These are phyloP conservation scores for Ascomycota sp. DNA, from an alignment of 2,329 filamentous ascomycete genomes.

Conservation along the genomic window DNA sequence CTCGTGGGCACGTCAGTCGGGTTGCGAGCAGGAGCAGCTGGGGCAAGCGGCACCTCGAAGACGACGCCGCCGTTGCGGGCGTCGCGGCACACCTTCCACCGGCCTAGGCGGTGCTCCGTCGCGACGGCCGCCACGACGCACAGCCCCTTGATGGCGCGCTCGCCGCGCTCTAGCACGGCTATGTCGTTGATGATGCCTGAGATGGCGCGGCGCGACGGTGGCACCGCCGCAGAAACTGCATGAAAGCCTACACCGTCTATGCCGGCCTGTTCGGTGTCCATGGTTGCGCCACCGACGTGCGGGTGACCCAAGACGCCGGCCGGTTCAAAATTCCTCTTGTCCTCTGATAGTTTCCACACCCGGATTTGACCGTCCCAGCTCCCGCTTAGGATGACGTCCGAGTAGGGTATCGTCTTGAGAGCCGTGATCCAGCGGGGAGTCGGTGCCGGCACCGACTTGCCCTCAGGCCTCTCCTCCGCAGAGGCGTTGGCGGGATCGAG, in stretches of 20 bases:
- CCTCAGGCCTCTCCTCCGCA: constrained; percentile 43
- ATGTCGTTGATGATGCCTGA: constrained; percentile 76
- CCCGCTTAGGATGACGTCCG: constrained; percentile 70
- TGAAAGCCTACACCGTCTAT: too few relatives aligned
- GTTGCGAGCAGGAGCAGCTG: constrained; percentile 6
- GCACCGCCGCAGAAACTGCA: neutral
- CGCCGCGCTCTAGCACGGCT: constrained; percentile 64
- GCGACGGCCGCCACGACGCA: constrained; percentile 72
- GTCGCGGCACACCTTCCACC: constrained; percentile 44
- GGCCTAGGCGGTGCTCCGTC: constrained; percentile 64
- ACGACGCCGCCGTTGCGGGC: constrained; percentile 70
- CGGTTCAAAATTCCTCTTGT: constrained; percentile 56
- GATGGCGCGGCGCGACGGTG: constrained; percentile 14
- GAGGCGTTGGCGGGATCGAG: constrained; percentile 46
- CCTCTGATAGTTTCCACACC: constrained; percentile 64
- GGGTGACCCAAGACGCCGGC: constrained; percentile 38
- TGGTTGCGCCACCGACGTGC: too few relatives aligned
- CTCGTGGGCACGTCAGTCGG: constrained; percentile 10
- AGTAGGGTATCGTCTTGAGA: constrained; percentile 65
- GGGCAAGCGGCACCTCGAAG: constrained; percentile 48
- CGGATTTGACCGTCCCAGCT: constrained; percentile 79
- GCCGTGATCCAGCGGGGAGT: constrained; percentile 81
- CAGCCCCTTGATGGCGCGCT: constrained; percentile 51
- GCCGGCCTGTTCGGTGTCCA: constrained; percentile 5
- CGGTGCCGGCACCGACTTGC: constrained; percentile 35